These are phyloP conservation scores for Suillus ampliporus DNA, from an alignment of 768 basidiomycete genomes.

Conservation along the genomic window DNA sequence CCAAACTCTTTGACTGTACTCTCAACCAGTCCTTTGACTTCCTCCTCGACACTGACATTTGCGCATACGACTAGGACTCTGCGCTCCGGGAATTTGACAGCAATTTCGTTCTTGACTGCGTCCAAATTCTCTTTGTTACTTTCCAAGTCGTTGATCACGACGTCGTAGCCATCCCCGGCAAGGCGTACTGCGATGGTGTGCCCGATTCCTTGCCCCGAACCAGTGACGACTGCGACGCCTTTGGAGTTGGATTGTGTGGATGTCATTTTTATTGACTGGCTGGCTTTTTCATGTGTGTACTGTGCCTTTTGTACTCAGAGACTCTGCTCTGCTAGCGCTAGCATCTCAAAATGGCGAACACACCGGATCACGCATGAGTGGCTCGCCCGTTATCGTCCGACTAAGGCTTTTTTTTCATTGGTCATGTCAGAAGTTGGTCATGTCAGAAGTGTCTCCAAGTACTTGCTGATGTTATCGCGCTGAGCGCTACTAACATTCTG, in stretches of 20 bases:
- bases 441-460: no score
- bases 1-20: slow-evolving; percentile 29
- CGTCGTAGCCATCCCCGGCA: slow-evolving; percentile 42
- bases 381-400: no score
- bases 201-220: slow-evolving; percentile 41
- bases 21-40: slow-evolving; percentile 39
- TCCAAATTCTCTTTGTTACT: slow-evolving; percentile 25
- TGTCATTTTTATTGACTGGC: no score
- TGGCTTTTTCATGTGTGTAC: not conserved
- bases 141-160: slow-evolving; percentile 42
- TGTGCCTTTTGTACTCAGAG: not conserved
- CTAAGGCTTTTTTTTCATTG: not conserved
- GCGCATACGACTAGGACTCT: slow-evolving; percentile 21
- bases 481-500: no score
- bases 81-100: slow-evolving; percentile 11
- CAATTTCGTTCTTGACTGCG: slow-evolving; percentile 20
- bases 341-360: not conserved
- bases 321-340: not conserved
- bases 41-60: slow-evolving; percentile 34
- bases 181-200: slow-evolving; percentile 41
- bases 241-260: slow-evolving; percentile 18
- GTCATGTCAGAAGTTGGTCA: no score
- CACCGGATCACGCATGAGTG: not conserved
- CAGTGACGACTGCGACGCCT: slow-evolving; percentile 38
- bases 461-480: no score